Conservation (phyloP, 2,329 filamentous ascomycete species). For the Cercospora sojina region DNA sequence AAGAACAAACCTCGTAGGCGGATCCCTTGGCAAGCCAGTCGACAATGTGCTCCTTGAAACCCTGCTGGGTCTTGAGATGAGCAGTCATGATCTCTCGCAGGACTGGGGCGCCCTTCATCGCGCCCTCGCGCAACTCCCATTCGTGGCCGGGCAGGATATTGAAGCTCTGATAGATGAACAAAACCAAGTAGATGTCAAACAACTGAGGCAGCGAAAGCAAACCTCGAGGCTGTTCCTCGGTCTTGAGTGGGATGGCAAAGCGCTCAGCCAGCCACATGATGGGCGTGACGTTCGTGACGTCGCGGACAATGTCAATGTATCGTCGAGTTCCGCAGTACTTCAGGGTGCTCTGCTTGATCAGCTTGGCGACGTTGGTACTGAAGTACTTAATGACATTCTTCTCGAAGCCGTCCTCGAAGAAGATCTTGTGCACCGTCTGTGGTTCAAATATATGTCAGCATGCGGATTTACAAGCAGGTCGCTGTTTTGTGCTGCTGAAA, state of each 20-base stretch:
- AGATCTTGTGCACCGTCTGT: constrained; percentile 45
- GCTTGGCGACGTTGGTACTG: constrained; percentile 43
- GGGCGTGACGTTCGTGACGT: constrained; percentile 67
- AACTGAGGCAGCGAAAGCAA: constrained; percentile 49
- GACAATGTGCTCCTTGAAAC: constrained; percentile 44
- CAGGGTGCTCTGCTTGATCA: constrained; percentile 51
- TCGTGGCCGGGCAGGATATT: constrained; percentile 53
- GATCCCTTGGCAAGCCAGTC: constrained; percentile 52
- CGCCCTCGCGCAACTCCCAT: constrained; percentile 50
- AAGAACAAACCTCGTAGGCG: constrained; percentile 41
- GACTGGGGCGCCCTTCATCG: constrained; percentile 42
- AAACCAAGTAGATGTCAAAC: constrained; percentile 47
- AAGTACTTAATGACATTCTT: constrained; percentile 47
- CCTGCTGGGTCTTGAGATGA: constrained; percentile 49
- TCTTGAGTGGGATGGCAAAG: constrained; percentile 68
- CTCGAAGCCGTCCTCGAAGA: constrained; percentile 49
- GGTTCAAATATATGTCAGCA: constrained; percentile 19
- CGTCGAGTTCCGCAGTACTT: constrained; percentile 47
- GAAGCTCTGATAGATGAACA: constrained; percentile 55
- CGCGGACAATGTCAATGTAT: constrained; percentile 58
- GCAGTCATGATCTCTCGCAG: constrained; percentile 46
- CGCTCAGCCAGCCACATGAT: constrained; percentile 63
- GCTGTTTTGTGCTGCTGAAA: not conserved
- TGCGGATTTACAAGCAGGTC: not conserved
- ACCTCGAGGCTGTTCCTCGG: constrained; percentile 58